Conservation (phyloP, 768 basidiomycete species). For the Obba rivulosa region DNA sequence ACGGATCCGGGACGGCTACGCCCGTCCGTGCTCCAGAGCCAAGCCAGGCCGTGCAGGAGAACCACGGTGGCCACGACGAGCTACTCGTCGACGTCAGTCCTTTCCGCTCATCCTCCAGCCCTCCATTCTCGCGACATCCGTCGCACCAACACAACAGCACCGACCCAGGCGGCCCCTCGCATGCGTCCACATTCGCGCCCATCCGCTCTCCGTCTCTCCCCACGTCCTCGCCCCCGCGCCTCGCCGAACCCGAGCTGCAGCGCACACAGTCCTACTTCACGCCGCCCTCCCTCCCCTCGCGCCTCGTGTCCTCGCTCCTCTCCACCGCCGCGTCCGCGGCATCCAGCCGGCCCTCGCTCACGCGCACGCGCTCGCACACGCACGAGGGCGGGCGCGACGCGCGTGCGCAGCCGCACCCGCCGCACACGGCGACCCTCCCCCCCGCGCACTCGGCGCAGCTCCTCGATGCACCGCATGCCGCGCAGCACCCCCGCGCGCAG, state of each 20-base stretch:
- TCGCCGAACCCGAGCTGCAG: constrained; percentile 30
- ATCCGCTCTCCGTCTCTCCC: constrained; percentile 26
- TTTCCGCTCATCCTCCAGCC: constrained; percentile 24
- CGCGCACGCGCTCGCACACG: constrained; percentile 1
- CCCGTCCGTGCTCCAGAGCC: neutral
- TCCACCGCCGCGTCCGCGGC: constrained; percentile 15
- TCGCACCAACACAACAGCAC: constrained; percentile 3
- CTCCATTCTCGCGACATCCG: constrained; percentile 11
- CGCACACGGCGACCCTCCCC: constrained; percentile 4
- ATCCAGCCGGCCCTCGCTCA: neutral
- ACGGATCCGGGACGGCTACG: neutral
- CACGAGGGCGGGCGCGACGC: neutral
- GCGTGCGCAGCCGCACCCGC: constrained; percentile 2
- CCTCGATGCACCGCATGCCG: constrained; percentile 8
- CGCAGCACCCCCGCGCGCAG: constrained; percentile 9
- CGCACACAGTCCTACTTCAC: constrained; percentile 35
- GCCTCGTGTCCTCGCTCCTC: constrained; percentile 45
- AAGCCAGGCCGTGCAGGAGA: neutral
- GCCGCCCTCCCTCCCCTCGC: constrained; percentile 41
- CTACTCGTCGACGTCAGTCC: constrained; percentile 3
- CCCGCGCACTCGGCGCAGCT: neutral
- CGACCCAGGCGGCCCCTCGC: constrained; percentile 22
- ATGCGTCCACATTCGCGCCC: constrained; percentile 5
- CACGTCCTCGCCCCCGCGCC: constrained; percentile 24
- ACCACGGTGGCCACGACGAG: neutral